phyloP scores from a whole-genome alignment of 192 early-diverging fungal species.

The Helicostylum pulchrum region DNA sequence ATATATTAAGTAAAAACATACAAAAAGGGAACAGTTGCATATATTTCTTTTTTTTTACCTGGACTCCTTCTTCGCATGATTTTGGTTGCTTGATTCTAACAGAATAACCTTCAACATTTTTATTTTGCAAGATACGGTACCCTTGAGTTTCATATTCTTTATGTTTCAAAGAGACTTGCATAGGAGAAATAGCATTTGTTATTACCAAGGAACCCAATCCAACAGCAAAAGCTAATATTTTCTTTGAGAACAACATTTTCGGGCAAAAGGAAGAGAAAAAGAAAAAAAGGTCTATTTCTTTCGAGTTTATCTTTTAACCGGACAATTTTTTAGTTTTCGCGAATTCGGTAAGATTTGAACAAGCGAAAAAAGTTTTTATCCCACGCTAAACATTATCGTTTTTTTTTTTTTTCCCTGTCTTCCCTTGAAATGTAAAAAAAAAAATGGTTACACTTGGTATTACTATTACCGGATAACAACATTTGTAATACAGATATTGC shows the following conservation, averaged over 20 bases:
- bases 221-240: neutral
- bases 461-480: neutral
- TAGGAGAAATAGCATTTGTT: neutral
- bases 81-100: constrained; percentile 30
- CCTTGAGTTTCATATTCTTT: constrained; percentile 4
- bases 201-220: neutral
- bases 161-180: neutral
- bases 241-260: constrained; percentile 5
- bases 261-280: neutral
- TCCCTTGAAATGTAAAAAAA: neutral
- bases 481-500: neutral
- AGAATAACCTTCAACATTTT: constrained; percentile 27
- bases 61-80: constrained; percentile 33
- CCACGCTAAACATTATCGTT: no score
- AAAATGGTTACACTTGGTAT: neutral
- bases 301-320: neutral
- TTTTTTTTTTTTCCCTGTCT: no score
- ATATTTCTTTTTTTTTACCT: constrained; percentile 22
- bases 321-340: no score
- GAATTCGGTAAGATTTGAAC: no score
- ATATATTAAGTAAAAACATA: constrained; percentile 12
- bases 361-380: no score
- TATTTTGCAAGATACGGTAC: constrained; percentile 9
- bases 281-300: neutral
- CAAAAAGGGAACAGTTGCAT: no score